A percentile compares a stretch with the other conserved stretches of the same genome.
Conservation (phyloP, 1,284 basidiomycete genomes). For the Sanghuangporus weigelae region DNA sequence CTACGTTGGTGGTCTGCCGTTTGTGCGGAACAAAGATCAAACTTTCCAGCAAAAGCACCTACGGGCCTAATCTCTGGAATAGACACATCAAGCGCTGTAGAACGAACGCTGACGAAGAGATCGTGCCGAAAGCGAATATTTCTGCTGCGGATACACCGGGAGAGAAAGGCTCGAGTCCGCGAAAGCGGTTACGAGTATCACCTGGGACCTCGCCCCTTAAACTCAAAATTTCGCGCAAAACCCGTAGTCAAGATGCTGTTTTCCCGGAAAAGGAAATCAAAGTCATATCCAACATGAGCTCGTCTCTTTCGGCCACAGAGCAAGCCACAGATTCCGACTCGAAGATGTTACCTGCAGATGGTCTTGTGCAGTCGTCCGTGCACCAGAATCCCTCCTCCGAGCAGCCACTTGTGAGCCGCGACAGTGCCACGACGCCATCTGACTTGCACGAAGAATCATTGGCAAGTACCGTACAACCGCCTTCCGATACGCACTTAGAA, state of each 20-base stretch:
- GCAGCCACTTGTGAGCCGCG: neutral
- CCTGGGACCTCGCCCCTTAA: neutral
- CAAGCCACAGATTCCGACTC: neutral
- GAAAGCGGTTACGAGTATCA: neutral
- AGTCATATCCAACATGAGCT: too few species aligned
- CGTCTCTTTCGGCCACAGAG: neutral
- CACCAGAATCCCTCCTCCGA: neutral
- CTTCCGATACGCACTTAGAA: neutral
- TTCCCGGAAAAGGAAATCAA: neutral
- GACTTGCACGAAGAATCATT: neutral
- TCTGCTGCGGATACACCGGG: neutral
- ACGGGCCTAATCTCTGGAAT: constrained; percentile 60
- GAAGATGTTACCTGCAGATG: neutral
- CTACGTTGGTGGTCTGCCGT: constrained; percentile 49
- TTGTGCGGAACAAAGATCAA: constrained; percentile 54
- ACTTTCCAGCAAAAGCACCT: constrained; percentile 59
- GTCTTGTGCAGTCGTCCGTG: neutral
- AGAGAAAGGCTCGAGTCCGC: neutral
- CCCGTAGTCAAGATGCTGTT: neutral
- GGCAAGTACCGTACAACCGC: neutral
- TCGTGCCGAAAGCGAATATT: neutral
- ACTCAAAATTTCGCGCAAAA: neutral
- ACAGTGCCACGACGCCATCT: neutral
- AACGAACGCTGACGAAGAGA: neutral
- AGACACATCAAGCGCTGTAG: constrained; percentile 53